These are phyloP conservation scores for Hyaloscypha variabilis DNA, from an alignment of 495 filamentous ascomycete genomes.

Conservation along the genomic window DNA sequence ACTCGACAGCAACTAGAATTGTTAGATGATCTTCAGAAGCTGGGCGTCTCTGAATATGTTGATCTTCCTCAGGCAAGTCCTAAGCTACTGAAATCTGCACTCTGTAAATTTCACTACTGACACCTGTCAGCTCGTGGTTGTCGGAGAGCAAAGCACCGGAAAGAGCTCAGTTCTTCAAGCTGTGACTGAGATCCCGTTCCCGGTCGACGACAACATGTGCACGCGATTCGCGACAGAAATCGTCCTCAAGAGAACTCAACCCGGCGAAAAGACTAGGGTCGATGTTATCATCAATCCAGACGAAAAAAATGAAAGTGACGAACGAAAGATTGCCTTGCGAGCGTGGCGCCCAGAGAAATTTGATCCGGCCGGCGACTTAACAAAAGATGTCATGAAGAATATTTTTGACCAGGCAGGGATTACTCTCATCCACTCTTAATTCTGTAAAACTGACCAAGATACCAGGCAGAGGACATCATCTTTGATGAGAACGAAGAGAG, in stretches of 20 bases:
- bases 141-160: conserved; percentile 55
- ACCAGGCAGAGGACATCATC: no score
- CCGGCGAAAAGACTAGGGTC: background rate
- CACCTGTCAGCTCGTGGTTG: conserved; percentile 69
- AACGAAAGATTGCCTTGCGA: background rate
- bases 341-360: conserved; percentile 9
- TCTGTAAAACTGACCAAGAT: no score
- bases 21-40: conserved; percentile 14
- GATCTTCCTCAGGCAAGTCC: conserved; percentile 10
- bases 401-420: conserved; percentile 18
- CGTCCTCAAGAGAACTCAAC: conserved; percentile 38
- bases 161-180: conserved; percentile 70
- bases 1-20: conserved; percentile 16
- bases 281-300: conserved; percentile 13
- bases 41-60: conserved; percentile 14
- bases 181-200: conserved; percentile 64
- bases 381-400: conserved; percentile 5
- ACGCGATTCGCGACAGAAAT: conserved; percentile 63
- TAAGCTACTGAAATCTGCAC: no score
- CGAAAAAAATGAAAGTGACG: background rate
- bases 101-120: conserved; percentile 34
- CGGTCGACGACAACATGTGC: conserved; percentile 49
- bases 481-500: no score
- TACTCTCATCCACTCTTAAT: no score
- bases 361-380: background rate